Evolutionary conservation across 306 rosid species (phyloP).

Genomic region (Delonix regia): DNA sequence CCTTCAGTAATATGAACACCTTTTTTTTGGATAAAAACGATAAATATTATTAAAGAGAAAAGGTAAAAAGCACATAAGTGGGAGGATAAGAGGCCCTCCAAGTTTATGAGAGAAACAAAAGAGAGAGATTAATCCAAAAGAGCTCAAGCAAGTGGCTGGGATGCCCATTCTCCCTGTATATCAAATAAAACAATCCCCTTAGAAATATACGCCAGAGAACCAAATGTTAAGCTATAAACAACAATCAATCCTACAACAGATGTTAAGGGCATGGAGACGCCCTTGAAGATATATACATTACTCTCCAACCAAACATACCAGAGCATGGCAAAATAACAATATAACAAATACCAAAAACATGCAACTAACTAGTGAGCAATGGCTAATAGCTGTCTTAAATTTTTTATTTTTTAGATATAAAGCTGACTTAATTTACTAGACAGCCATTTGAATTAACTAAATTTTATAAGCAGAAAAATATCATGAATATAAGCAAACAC

Average conservation of each 20-base stretch:
- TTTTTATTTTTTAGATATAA: no score
- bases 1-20: constrained; percentile 2
- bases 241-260: neutral
- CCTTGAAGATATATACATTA: no score
- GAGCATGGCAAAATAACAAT: neutral
- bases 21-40: neutral
- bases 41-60: no score
- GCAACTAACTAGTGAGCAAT: constrained; percentile 2
- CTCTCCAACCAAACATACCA: neutral
- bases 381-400: constrained; percentile 17
- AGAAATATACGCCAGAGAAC: neutral
- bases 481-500: neutral
- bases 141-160: neutral
- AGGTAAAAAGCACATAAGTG: neutral
- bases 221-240: neutral
- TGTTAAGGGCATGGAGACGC: neutral
- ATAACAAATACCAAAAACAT: constrained; percentile 3
- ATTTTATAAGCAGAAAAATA: constrained; percentile 4
- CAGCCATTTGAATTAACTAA: constrained; percentile 20
- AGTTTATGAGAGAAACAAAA: neutral
- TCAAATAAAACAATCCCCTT: neutral
- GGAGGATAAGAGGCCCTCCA: neutral
- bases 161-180: neutral
- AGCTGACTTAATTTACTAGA: constrained; percentile 24
- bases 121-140: neutral